Evolutionary conservation across 306 rosid species (phyloP).

Genomic region (Cucumis cinereus): DNA sequence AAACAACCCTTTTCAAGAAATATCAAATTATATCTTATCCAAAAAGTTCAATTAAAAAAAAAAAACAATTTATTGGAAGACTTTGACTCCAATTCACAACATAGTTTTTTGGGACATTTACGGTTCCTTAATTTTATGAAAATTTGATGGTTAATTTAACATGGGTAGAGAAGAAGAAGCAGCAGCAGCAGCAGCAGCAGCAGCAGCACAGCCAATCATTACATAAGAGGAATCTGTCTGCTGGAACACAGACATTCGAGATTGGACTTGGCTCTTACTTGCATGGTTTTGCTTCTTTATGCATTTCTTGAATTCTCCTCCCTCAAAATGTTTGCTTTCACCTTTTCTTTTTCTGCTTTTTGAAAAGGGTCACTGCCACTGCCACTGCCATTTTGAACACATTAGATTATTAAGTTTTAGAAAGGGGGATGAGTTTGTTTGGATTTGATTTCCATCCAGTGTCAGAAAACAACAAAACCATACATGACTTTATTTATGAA

Average conservation of each 20-base stretch:
- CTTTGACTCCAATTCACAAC: background rate
- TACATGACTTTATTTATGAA: background rate
- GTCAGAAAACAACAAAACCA: background rate
- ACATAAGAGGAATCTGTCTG: constrained; percentile 10
- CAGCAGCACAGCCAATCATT: constrained; percentile 12
- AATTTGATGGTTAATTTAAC: background rate
- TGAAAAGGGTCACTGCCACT: background rate
- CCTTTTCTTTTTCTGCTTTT: background rate
- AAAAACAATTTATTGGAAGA: background rate
- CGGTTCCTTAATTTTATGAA: background rate
- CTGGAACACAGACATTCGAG: constrained; percentile 15
- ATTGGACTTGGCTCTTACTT: constrained; percentile 18
- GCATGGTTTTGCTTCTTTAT: constrained; percentile 16
- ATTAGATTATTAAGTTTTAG: background rate
- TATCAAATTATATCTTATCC: background rate
- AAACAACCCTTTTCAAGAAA: background rate
- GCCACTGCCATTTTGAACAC: background rate
- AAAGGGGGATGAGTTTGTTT: background rate
- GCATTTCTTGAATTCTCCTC: background rate
- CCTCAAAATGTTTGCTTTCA: constrained; percentile 1
- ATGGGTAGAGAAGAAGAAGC: background rate
- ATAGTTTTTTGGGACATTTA: background rate
- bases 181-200: background rate
- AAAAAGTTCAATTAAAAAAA: background rate
- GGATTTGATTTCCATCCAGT: background rate